phyloP scores from a whole-genome alignment of 1,139 yeast genomes.

The Pneumocystis jirovecii region DNA sequence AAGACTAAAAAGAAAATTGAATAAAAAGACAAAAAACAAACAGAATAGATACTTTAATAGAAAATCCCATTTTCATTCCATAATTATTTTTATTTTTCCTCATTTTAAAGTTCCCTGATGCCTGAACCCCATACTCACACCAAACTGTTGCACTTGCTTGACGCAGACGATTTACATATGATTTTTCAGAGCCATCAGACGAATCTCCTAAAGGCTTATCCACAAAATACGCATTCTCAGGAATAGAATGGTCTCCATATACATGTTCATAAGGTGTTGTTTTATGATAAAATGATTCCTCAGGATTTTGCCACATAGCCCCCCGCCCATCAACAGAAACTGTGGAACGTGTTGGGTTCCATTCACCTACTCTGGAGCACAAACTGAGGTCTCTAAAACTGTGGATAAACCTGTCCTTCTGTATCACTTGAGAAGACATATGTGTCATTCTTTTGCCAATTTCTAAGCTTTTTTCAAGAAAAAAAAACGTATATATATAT shows the following conservation, averaged over 20 bases:
- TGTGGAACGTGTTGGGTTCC: neutral
- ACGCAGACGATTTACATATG: slow-evolving; percentile 9
- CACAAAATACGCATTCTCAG: neutral
- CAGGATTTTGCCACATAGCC: neutral
- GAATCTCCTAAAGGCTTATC: neutral
- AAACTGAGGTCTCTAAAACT: neutral
- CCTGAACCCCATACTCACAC: slow-evolving; percentile 11
- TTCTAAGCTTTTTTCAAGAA: neutral
- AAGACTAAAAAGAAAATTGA: neutral
- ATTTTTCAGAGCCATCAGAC: neutral
- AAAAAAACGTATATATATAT: neutral
- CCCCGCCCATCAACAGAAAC: neutral
- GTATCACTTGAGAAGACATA: neutral
- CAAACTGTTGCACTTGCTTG: slow-evolving; percentile 12
- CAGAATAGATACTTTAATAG: neutral
- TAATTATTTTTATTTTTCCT: slow-evolving; percentile 2
- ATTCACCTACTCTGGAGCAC: neutral
- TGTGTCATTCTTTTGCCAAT: neutral
- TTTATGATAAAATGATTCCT: neutral
- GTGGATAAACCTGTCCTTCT: neutral
- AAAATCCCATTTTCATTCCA: slow-evolving; percentile 4
- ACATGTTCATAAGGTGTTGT: neutral
- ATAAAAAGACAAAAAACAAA: neutral
- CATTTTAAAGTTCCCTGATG: slow-evolving; percentile 6
- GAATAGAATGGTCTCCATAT: neutral